Percentiles rank a stretch among this genome's conserved stretches.
phyloP scores from a whole-genome alignment of 2,329 filamentous ascomycete species.

The Mollisia scopiformis region DNA sequence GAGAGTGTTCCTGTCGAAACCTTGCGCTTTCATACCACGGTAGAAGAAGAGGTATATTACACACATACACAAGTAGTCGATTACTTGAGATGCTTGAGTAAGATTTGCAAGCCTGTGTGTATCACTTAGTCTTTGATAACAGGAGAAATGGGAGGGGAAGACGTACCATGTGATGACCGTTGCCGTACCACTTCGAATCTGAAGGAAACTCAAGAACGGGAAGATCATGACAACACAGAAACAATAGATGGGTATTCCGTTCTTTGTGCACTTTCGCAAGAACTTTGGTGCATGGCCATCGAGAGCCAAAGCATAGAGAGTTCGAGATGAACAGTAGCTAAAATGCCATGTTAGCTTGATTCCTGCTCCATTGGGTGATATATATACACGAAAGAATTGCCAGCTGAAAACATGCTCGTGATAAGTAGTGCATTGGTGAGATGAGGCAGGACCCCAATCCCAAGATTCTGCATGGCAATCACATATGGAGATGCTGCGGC shows the following conservation, averaged over 20 bases:
- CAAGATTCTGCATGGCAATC: constrained; percentile 64
- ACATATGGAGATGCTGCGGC: constrained; percentile 46
- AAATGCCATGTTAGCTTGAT: too few species aligned
- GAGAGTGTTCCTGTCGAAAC: constrained; percentile 43
- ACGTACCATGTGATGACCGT: constrained; percentile 66
- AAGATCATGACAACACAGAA: constrained; percentile 58
- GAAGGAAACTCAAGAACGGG: constrained; percentile 62
- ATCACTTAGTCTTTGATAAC: too few species aligned
- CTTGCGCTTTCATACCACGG: constrained; percentile 50
- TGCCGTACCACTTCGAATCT: constrained; percentile 57
- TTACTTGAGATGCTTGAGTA: too few species aligned
- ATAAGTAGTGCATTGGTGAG: constrained; percentile 71
- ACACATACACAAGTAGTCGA: constrained; percentile 56
- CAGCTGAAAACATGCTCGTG: constrained; percentile 65
- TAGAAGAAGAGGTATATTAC: constrained; percentile 62
- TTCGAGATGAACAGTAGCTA: constrained; percentile 68
- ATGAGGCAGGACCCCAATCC: constrained; percentile 64
- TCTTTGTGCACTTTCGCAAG: constrained; percentile 63
- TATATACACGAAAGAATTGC: constrained; percentile 62
- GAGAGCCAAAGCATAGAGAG: constrained; percentile 69
- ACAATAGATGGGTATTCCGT: constrained; percentile 63
- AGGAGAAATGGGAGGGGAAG: constrained; percentile 57
- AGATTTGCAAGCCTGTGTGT: too few species aligned
- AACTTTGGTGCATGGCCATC: constrained; percentile 64
- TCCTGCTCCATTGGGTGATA: too few species aligned